These are phyloP conservation scores for Nemania sp. DNA, from an alignment of 2,329 filamentous ascomycete species.

Conservation along the genomic window DNA sequence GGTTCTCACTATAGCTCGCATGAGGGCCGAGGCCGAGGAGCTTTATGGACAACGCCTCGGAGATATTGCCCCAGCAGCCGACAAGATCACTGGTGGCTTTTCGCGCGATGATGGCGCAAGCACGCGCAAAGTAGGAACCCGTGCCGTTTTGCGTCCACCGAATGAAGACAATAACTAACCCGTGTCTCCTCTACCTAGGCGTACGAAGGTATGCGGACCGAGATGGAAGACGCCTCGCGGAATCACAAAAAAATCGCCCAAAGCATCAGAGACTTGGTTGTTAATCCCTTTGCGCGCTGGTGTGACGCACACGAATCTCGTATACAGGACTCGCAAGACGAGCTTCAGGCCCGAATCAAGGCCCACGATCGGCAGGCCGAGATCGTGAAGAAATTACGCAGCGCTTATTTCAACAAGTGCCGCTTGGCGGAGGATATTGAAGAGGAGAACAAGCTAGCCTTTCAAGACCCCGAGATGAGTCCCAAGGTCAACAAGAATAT, in stretches of 20 bases:
- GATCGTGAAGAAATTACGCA: conserved; percentile 89
- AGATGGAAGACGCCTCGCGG: conserved; percentile 91
- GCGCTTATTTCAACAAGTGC: conserved; percentile 99
- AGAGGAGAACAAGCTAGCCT: conserved; percentile 98
- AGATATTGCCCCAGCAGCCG: conserved; percentile 84
- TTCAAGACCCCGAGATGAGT: conserved; percentile 84
- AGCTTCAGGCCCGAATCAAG: conserved; percentile 91
- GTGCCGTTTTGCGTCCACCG: conserved; percentile 11
- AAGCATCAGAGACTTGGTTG: conserved; percentile 94
- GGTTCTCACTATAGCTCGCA: conserved; percentile 86
- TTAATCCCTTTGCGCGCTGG: conserved; percentile 94
- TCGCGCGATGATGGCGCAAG: conserved; percentile 93
- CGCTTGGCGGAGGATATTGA: conserved; percentile 95
- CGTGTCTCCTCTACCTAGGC: conserved; percentile 66
- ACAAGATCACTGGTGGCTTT: conserved; percentile 87
- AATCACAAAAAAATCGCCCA: conserved; percentile 96
- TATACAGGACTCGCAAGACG: conserved; percentile 93
- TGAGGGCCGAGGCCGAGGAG: conserved; percentile 97
- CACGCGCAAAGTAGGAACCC: conserved; percentile 80
- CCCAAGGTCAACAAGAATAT: conserved; percentile 70
- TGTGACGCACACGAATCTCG: conserved; percentile 93
- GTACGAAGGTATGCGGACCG: conserved; percentile 90
- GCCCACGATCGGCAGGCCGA: conserved; percentile 93
- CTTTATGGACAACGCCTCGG: conserved; percentile 82
- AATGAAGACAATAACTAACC: conserved; percentile 42